Percentiles rank a stretch among this genome's conserved stretches.
Conservation (phyloP, 2,329 filamentous ascomycete species). For the Cytospora piceicola region DNA sequence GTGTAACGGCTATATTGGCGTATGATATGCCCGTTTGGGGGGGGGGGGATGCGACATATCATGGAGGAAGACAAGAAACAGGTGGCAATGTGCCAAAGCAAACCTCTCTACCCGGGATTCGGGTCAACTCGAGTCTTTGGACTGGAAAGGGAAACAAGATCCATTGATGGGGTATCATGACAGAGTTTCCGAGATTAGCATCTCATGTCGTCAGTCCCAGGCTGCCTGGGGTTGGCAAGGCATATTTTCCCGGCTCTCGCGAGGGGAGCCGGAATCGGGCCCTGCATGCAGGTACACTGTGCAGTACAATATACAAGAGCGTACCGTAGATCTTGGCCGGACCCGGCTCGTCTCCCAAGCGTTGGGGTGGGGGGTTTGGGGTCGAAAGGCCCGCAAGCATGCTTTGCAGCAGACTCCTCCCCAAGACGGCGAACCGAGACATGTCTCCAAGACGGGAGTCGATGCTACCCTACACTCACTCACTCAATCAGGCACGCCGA, state of each 20-base stretch:
- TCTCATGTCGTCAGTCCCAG: conserved; percentile 17
- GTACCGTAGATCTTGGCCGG: neutral
- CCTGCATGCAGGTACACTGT: neutral
- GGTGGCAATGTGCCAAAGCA: neutral
- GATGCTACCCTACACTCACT: conserved; percentile 1
- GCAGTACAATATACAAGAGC: neutral
- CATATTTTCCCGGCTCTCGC: conserved; percentile 21
- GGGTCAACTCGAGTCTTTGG: neutral
- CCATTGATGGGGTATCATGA: neutral
- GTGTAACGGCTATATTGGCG: neutral
- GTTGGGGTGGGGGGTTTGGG: neutral
- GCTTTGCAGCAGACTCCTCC: neutral
- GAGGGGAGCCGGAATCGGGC: neutral
- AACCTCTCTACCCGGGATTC: neutral
- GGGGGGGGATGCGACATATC: neutral
- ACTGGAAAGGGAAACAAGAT: conserved; percentile 12
- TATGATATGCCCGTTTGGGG: neutral
- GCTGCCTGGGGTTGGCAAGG: conserved; percentile 24
- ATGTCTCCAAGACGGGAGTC: neutral
- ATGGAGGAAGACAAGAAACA: neutral
- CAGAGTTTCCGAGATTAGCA: neutral
- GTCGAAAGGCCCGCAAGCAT: neutral
- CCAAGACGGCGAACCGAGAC: neutral
- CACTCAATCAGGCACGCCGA: conserved; percentile 12
- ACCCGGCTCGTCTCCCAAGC: neutral